Evolutionary conservation across 768 basidiomycete genomes (phyloP), one percentile per base, ranked within the genome.

Genomic region (Trametopsis cervina): DNA sequence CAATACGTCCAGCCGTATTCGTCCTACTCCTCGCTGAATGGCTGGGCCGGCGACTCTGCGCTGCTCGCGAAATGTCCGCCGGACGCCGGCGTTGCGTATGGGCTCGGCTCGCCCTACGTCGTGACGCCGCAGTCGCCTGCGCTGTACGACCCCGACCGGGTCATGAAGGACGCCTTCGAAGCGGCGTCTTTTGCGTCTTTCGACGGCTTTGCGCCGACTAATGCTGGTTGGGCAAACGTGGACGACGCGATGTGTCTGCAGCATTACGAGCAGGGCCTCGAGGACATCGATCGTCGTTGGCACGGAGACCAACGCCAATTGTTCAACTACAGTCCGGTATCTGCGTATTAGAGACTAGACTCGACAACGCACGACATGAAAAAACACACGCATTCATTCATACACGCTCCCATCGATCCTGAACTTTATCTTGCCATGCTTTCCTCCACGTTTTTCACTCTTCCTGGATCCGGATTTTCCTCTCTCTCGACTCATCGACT

Each of bases 1-100:
- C 18, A 21, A 17, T 22, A 42, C 40, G 40, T 40, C 25, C 54
- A 51, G 20, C 23, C 20, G 24, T 29, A 38, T 35, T 57, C 60
- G 9, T 53, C 57, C 2, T 64, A 62, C 46, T 62, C 63, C 20
- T 60, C 63, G 15, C 54, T 61, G 27, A 57, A 58, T 13, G 57
- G 57, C 25, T 64, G 63, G 63, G 60, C 58, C 12, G 59, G 58
- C 42, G 57, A 53, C 21, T 39, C 44, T 4, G 51, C 24, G 27
- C n/a, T n/a, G n/a, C n/a, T n/a, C n/a, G 20, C 38, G 25, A 49
- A 47, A 24, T 20, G 29, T 22, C 12, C 13, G 9, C 36, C 47
- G 29, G 27, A 22, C 4, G 29, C 21, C 17, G 42, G 43, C 9
- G n/a, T n/a, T n/a, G n/a, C n/a, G n/a, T 45, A 29, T 36, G 49